These are phyloP conservation scores for Triadica sebifera DNA, from an alignment of 345 rosid genomes.

Conservation along the genomic window DNA sequence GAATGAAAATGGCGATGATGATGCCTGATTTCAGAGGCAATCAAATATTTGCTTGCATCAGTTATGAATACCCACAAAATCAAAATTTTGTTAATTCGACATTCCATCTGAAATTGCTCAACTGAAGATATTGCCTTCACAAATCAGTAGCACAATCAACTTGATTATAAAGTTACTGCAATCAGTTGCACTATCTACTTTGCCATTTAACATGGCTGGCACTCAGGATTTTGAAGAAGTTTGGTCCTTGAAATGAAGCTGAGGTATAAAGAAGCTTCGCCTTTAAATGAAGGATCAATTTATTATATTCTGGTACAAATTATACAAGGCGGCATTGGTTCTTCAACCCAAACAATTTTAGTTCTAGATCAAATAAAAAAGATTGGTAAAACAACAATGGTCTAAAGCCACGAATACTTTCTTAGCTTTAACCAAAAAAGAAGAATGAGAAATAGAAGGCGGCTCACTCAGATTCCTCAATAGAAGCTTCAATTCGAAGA, in stretches of 20 bases:
- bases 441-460: no score
- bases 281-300: not conserved
- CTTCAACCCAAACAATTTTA: not conserved
- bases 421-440: not conserved
- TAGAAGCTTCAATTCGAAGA: slow-evolving; percentile 48
- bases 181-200: no score
- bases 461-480: slow-evolving; percentile 52
- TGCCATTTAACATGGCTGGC: no score
- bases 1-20: not conserved
- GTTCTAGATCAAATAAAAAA: not conserved
- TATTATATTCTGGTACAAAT: slow-evolving; percentile 1
- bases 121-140: no score
- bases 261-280: not conserved
- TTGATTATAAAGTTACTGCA: no score
- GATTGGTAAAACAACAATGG: not conserved
- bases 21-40: no score
- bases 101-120: no score
- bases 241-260: not conserved
- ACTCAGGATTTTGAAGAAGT: no score
- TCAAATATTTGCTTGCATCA: no score
- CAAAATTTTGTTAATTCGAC: no score
- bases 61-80: no score
- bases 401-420: not conserved
- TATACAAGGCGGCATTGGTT: not conserved
- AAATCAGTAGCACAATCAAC: no score